phyloP scores from a whole-genome alignment of 2,329 filamentous ascomycete genomes.

The Trichophyton benhamiae region DNA sequence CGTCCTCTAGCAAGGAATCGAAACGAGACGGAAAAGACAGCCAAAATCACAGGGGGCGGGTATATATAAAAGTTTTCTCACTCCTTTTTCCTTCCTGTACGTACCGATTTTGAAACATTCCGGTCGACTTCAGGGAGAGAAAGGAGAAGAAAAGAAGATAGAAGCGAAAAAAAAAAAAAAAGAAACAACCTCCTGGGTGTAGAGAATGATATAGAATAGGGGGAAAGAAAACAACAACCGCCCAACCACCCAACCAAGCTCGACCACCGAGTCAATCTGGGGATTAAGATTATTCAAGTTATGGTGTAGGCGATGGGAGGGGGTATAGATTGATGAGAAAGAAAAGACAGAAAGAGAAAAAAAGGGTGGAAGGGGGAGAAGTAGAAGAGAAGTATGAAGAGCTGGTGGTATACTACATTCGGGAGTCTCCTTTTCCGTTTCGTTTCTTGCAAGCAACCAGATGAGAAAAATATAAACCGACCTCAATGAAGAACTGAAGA shows the following conservation, averaged over 20 bases:
- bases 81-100: slow-evolving; percentile 15
- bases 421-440: neutral
- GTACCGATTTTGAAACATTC: slow-evolving; percentile 40
- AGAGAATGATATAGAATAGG: neutral
- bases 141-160: slow-evolving; percentile 7
- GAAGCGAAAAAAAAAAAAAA: too few species aligned
- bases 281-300: neutral
- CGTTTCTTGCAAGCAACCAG: neutral
- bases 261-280: neutral
- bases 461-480: too few species aligned
- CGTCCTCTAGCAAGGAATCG: neutral
- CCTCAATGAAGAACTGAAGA: neutral
- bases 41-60: neutral
- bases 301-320: neutral
- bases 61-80: neutral
- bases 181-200: neutral
- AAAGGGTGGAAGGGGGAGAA: neutral
- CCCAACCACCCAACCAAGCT: neutral
- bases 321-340: neutral
- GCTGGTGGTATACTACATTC: neutral
- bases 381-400: neutral
- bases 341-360: neutral
- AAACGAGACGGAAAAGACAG: neutral
- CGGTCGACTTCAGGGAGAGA: slow-evolving; percentile 9
- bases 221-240: neutral